Percentiles rank a stretch among this genome's conserved stretches.
Conservation (phyloP, 2,329 filamentous ascomycete species). For the Fusarium zealandicum region DNA sequence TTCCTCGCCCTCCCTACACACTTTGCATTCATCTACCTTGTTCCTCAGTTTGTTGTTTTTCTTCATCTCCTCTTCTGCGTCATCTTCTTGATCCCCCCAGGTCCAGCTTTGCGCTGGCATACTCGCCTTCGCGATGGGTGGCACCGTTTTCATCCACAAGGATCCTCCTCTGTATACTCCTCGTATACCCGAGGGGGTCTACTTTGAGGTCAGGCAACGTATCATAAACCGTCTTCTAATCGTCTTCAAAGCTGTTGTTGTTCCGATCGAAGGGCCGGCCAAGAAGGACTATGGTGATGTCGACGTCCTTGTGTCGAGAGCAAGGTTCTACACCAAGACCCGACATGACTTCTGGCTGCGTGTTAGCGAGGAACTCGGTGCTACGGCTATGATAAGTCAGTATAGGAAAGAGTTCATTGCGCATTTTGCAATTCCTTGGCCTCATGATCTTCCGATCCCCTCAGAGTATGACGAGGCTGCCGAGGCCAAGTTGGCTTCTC, state of each 20-base stretch:
- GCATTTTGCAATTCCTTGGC: slow-evolving; percentile 65
- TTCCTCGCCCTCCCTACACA: background rate
- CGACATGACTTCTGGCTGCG: slow-evolving; percentile 43
- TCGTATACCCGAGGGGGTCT: slow-evolving; percentile 68
- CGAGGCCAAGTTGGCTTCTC: background rate
- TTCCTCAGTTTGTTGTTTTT: background rate
- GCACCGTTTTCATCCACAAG: slow-evolving; percentile 62
- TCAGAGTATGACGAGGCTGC: background rate
- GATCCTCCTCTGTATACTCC: slow-evolving; percentile 63
- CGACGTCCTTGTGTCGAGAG: slow-evolving; percentile 68
- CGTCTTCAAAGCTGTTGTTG: slow-evolving; percentile 62
- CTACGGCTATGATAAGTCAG: slow-evolving; percentile 49
- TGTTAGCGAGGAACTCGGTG: slow-evolving; percentile 50
- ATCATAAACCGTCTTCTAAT: slow-evolving; percentile 56
- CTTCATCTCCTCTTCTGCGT: background rate
- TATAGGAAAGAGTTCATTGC: slow-evolving; percentile 38
- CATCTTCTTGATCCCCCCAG: background rate
- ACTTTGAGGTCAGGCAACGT: slow-evolving; percentile 57
- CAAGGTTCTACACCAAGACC: slow-evolving; percentile 24
- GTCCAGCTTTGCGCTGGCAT: background rate
- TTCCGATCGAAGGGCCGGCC: slow-evolving; percentile 71
- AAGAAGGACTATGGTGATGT: slow-evolving; percentile 77
- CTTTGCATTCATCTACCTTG: background rate
- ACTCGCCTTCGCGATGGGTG: slow-evolving; percentile 64
- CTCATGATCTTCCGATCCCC: slow-evolving; percentile 35